Conservation (phyloP, 768 basidiomycete species). For the Mycena filopes region DNA sequence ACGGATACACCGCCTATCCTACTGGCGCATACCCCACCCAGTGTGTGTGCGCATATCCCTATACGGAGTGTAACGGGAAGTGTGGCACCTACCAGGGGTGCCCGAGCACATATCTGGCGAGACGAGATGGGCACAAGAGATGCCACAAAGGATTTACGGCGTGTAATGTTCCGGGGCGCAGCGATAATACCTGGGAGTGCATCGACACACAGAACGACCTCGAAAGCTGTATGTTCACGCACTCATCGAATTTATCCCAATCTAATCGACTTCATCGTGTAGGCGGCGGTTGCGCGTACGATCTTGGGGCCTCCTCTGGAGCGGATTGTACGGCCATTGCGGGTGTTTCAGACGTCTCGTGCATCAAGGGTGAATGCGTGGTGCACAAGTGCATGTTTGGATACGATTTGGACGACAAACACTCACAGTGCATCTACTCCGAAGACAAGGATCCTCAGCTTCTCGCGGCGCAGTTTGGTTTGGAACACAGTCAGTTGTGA, state of each 20-base stretch:
- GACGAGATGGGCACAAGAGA: conserved; percentile 40
- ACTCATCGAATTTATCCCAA: background rate
- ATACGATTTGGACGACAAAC: conserved; percentile 40
- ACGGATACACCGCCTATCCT: conserved; percentile 45
- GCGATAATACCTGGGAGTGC: conserved; percentile 58
- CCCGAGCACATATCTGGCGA: conserved; percentile 44
- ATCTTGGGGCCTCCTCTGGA: conserved; percentile 43
- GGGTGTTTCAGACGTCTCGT: conserved; percentile 61
- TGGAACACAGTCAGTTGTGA: conserved; percentile 30
- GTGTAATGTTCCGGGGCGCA: conserved; percentile 55
- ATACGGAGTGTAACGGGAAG: conserved; percentile 59
- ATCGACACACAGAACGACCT: conserved; percentile 58
- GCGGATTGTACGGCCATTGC: conserved; percentile 60
- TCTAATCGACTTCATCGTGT: background rate
- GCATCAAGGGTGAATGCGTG: conserved; percentile 53
- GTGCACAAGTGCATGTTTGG: conserved; percentile 59
- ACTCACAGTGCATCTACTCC: conserved; percentile 40
- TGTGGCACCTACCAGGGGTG: conserved; percentile 51
- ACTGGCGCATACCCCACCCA: conserved; percentile 42
- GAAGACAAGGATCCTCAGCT: conserved; percentile 32
- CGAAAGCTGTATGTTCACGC: conserved; percentile 60
- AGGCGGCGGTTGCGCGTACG: conserved; percentile 62
- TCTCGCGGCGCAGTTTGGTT: conserved; percentile 42
- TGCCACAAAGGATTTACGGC: conserved; percentile 53
- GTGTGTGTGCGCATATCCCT: conserved; percentile 56